A percentile compares a stretch with the other conserved stretches of the same genome.
phyloP scores from a whole-genome alignment of 1,284 basidiomycete genomes.

The Melanopsichium pennsylvanicum region DNA sequence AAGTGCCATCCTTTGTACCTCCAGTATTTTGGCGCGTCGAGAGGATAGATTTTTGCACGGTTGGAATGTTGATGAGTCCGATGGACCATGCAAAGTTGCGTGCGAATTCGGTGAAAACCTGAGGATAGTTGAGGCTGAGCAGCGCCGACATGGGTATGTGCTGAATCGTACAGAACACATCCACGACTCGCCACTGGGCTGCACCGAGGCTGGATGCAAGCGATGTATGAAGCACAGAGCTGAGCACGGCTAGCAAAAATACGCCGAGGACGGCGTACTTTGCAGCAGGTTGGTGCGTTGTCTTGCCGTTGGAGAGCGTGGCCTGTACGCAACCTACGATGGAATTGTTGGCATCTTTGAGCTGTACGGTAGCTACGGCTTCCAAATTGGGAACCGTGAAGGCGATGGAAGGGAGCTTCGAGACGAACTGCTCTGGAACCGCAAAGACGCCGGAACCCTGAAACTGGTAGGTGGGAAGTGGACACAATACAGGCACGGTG shows the following conservation, averaged over 20 bases:
- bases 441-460: slow-evolving; percentile 75
- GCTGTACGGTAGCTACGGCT: slow-evolving; percentile 81
- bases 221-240: slow-evolving; percentile 75
- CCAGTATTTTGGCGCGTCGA: slow-evolving; percentile 82
- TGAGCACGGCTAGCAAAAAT: slow-evolving; percentile 74
- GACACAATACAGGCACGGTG: slow-evolving; percentile 57
- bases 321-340: slow-evolving; percentile 88
- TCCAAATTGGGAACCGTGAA: slow-evolving; percentile 90
- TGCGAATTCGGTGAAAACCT: slow-evolving; percentile 79
- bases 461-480: slow-evolving; percentile 63
- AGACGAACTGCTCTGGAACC: slow-evolving; percentile 71
- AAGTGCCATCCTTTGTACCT: slow-evolving; percentile 70
- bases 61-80: slow-evolving; percentile 76
- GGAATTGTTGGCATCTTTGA: slow-evolving; percentile 75
- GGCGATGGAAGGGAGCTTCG: slow-evolving; percentile 78
- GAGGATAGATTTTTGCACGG: slow-evolving; percentile 81
- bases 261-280: slow-evolving; percentile 80
- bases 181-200: slow-evolving; percentile 74
- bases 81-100: slow-evolving; percentile 89
- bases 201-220: slow-evolving; percentile 65
- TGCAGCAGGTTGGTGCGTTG: slow-evolving; percentile 77
- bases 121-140: slow-evolving; percentile 85
- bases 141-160: slow-evolving; percentile 78
- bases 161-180: slow-evolving; percentile 83
- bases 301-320: slow-evolving; percentile 89